These are phyloP conservation scores for Chrysanthemum lavandulifolium DNA, from an alignment of 129 eudicot genomes.

Conservation along the genomic window DNA sequence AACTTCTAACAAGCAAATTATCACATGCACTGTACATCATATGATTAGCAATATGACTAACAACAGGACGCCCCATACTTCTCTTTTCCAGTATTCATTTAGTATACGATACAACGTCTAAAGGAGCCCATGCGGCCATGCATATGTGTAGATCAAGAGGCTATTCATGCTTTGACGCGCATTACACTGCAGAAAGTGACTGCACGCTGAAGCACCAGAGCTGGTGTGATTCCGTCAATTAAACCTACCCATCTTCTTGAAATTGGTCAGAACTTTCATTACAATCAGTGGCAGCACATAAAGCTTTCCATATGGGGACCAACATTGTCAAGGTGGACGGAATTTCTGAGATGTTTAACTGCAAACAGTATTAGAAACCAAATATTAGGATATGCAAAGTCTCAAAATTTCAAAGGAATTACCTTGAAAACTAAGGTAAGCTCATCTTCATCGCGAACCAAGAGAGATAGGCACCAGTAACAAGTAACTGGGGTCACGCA, in stretches of 20 bases:
- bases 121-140: no score
- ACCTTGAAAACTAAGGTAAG: slow-evolving; percentile 46
- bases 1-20: no score
- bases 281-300: slow-evolving; percentile 33
- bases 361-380: slow-evolving; percentile 13
- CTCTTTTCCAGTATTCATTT: no score
- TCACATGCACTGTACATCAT: no score
- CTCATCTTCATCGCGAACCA: slow-evolving; percentile 66
- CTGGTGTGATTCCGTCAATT: no score
- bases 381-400: not conserved
- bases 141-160: no score
- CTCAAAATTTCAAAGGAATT: not conserved
- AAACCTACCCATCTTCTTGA: slow-evolving; percentile 14
- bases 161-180: no score
- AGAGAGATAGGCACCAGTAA: slow-evolving; percentile 76
- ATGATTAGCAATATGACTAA: no score
- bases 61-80: no score
- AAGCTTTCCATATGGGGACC: slow-evolving; percentile 41
- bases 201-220: no score
- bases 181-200: no score
- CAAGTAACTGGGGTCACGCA: slow-evolving; percentile 90
- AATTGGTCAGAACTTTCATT: slow-evolving; percentile 21
- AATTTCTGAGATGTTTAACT: slow-evolving; percentile 48
- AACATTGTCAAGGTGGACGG: slow-evolving; percentile 69
- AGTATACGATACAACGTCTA: no score